Evolutionary conservation across 257 asterid genomes (phyloP), one percentile per base, ranked within the genome.

Genomic region (Anisodus acutangulus): DNA sequence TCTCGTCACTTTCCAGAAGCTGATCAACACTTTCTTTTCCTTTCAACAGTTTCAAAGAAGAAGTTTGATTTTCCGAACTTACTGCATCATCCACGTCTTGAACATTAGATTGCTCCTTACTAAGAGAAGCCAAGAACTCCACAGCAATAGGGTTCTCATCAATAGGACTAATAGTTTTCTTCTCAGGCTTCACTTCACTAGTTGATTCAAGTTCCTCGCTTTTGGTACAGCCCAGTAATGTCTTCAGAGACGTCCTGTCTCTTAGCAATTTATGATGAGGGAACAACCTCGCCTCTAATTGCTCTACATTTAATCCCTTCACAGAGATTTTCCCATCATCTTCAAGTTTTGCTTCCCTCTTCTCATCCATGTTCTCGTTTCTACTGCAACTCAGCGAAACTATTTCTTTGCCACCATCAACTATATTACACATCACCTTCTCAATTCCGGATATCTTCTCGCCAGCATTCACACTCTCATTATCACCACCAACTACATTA

Each of bases 211-310:
- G 9, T 63, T 78, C 85, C 64, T 41, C 49, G 26, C 6, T 55
- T 79, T 84, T 87, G 31, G 85, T 53, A 62, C 82, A 83, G 41
- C 68, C 89, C 15, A 39, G 39, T 37, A 88, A 62, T 31, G 94
- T 59, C 87, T 89, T 93, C 26, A 86, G 84, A 59, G 88, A 85
- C 9, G 88, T 91, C 85, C 97, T 87, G 49, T 91, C 95, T 60
- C 94, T 88, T 4, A 93, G 87, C 88, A 94, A 86, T 88, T 93
- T 94, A 83, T 91, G 94, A 88, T 94, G 97, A 63, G 97, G 98
- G 89, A 93, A 92, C 53, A 94, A 87, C 54, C 96, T 87, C 0
- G 92, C 93, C 84, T 94, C 97, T 62, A 93, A 41, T 81, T 92
- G 93, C 35, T 92, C 92, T 5, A 80, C 89, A 83, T 90, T 92